A percentile compares a stretch with the other conserved stretches of the same genome.
These are phyloP conservation scores for Cronartium quercuum DNA, from an alignment of 1,284 basidiomycete genomes.

Conservation along the genomic window DNA sequence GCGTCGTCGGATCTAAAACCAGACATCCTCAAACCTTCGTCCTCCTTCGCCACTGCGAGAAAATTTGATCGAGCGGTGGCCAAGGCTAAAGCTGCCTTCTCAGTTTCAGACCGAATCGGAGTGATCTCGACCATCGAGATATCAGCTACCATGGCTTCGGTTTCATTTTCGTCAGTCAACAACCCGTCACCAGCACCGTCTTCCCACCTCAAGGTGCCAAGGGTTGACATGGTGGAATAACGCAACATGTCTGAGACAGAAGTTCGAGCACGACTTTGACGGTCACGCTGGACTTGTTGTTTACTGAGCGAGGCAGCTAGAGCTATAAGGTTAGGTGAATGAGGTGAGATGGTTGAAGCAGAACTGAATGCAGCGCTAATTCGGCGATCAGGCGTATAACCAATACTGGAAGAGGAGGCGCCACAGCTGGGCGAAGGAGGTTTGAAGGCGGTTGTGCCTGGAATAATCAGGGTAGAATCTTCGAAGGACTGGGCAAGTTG, in stretches of 20 bases:
- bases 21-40: background rate
- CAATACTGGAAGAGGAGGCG: background rate
- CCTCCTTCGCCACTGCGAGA: slow-evolving; percentile 14
- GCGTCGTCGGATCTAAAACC: background rate
- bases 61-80: slow-evolving; percentile 31
- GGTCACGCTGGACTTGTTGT: slow-evolving; percentile 14
- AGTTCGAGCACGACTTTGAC: background rate
- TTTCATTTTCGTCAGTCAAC: slow-evolving; percentile 29
- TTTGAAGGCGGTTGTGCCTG: background rate
- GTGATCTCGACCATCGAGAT: slow-evolving; percentile 19
- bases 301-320: slow-evolving; percentile 25
- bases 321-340: slow-evolving; percentile 24
- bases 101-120: slow-evolving; percentile 12
- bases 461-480: background rate
- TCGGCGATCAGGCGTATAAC: slow-evolving; percentile 1
- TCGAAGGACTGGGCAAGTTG: slow-evolving; percentile 19
- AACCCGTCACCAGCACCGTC: slow-evolving; percentile 18
- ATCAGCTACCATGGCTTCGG: slow-evolving; percentile 37
- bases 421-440: background rate
- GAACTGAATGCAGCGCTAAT: background rate
- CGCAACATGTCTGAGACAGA: slow-evolving; percentile 19
- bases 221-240: slow-evolving; percentile 25
- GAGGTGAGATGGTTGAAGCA: background rate
- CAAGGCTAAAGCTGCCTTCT: slow-evolving; percentile 18
- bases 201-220: slow-evolving; percentile 25